phyloP scores from a whole-genome alignment of 371 early-diverging fungal species.

The Umbelopsis sp. region DNA sequence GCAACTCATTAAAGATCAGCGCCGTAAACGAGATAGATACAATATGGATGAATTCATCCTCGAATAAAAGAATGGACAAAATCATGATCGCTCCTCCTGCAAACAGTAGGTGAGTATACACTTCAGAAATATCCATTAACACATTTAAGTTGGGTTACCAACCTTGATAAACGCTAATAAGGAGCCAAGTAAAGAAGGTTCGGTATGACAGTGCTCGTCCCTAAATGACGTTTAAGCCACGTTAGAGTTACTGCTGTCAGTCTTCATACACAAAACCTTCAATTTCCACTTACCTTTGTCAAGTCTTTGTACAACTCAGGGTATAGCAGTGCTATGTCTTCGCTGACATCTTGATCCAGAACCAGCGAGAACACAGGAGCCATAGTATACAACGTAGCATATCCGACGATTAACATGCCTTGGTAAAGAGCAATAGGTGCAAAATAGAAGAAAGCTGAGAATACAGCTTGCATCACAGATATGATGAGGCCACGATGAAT shows the following conservation, averaged over 20 bases:
- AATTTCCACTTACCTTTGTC: conserved; percentile 62
- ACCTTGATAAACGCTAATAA: conserved; percentile 98
- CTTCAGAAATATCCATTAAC: not conserved
- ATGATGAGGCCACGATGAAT: conserved; percentile 99
- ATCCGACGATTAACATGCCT: conserved; percentile 73
- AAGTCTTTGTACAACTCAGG: conserved; percentile 99
- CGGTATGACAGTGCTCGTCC: conserved; percentile 89
- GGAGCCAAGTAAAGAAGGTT: conserved; percentile 95
- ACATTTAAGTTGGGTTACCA: not conserved
- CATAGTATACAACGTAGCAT: conserved; percentile 97
- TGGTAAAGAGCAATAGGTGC: conserved; percentile 98
- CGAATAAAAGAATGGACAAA: conserved; percentile 91
- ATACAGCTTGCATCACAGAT: conserved; percentile 98
- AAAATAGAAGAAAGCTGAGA: conserved; percentile 97
- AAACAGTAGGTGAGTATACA: not conserved
- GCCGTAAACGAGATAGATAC: conserved; percentile 98
- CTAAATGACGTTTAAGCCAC: conserved; percentile 31
- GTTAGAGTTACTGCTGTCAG: not conserved
- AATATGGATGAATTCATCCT: conserved; percentile 95
- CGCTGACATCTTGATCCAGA: conserved; percentile 89
- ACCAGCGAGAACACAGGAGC: conserved; percentile 97
- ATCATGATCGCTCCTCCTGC: conserved; percentile 94
- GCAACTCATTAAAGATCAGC: conserved; percentile 95
- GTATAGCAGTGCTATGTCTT: conserved; percentile 91
- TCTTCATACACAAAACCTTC: not conserved